These are phyloP conservation scores for Colletotrichum shisoi DNA, from an alignment of 2,329 filamentous ascomycete genomes.

Conservation along the genomic window DNA sequence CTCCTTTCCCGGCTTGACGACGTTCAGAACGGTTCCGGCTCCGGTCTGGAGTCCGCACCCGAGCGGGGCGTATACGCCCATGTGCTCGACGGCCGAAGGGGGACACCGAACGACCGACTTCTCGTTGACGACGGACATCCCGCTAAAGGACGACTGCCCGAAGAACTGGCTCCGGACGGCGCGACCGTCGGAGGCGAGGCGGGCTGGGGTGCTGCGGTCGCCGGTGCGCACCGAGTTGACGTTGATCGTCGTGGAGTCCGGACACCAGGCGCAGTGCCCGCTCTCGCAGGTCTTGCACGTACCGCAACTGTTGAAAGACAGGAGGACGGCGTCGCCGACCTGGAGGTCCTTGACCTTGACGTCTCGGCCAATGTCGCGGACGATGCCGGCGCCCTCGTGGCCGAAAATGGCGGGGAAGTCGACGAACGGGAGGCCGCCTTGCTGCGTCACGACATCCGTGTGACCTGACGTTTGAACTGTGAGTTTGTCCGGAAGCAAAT, in stretches of 20 bases:
- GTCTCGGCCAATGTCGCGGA: slow-evolving; percentile 91
- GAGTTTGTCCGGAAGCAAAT: neutral
- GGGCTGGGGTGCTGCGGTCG: slow-evolving; percentile 81
- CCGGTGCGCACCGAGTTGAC: slow-evolving; percentile 81
- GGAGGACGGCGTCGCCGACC: slow-evolving; percentile 86
- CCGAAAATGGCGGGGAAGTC: slow-evolving; percentile 83
- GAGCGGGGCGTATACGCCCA: slow-evolving; percentile 62
- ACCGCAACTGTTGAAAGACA: slow-evolving; percentile 91
- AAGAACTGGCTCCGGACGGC: slow-evolving; percentile 92
- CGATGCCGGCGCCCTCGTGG: slow-evolving; percentile 89
- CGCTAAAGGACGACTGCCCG: slow-evolving; percentile 97
- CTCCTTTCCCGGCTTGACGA: slow-evolving; percentile 88
- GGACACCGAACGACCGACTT: slow-evolving; percentile 91
- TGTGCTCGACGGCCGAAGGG: slow-evolving; percentile 97
- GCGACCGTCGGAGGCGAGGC: slow-evolving; percentile 93
- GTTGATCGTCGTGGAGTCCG: slow-evolving; percentile 23
- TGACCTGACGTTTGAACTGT: slow-evolving; percentile 55
- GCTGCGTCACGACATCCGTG: slow-evolving; percentile 66
- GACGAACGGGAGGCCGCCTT: slow-evolving; percentile 22
- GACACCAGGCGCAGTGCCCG: slow-evolving; percentile 95
- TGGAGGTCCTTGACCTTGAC: slow-evolving; percentile 93
- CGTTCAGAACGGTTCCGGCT: slow-evolving; percentile 93
- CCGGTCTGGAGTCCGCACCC: slow-evolving; percentile 99
- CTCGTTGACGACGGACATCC: slow-evolving; percentile 97
- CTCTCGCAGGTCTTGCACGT: slow-evolving; percentile 99